Evolutionary conservation across 768 basidiomycete genomes (phyloP).

Genomic region (Collybiopsis luxurians): DNA sequence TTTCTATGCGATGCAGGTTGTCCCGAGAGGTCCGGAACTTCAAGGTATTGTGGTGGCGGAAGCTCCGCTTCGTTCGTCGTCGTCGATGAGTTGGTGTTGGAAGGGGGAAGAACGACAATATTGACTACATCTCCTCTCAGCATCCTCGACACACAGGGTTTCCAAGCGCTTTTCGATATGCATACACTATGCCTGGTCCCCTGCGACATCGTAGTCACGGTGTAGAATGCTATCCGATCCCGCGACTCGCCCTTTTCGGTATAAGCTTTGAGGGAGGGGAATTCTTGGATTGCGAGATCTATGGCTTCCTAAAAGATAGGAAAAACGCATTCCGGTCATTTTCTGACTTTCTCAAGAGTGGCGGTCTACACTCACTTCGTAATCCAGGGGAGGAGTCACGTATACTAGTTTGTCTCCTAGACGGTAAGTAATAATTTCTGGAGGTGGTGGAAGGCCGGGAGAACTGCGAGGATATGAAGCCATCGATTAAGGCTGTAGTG

Average conservation of each 20-base stretch:
- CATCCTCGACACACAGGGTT: constrained; percentile 35
- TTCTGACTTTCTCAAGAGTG: neutral
- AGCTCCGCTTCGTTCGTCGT: constrained; percentile 7
- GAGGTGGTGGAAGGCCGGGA: constrained; percentile 17
- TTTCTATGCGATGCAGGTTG: constrained; percentile 8
- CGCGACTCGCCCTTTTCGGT: constrained; percentile 21
- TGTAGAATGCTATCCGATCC: constrained; percentile 42
- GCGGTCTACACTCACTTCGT: constrained; percentile 39
- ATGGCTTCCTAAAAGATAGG: constrained; percentile 48
- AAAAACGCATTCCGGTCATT: neutral
- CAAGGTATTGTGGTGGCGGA: constrained; percentile 42
- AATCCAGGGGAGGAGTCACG: constrained; percentile 41
- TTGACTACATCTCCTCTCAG: constrained; percentile 48
- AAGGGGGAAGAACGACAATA: constrained; percentile 28
- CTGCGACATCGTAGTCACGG: constrained; percentile 29
- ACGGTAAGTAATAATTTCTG: constrained; percentile 52
- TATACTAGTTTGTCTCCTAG: constrained; percentile 43
- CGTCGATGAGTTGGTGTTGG: constrained; percentile 14
- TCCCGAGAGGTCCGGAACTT: constrained; percentile 22
- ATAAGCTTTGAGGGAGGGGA: constrained; percentile 28
- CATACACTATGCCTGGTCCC: constrained; percentile 34
- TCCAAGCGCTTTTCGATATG: constrained; percentile 55
- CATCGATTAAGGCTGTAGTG: too few species aligned
- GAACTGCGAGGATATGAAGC: constrained; percentile 13
- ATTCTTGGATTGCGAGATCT: constrained; percentile 47